Evolutionary conservation across 177 flowering plant species (phyloP).

Genomic region (Tripterygium wilfordii): DNA sequence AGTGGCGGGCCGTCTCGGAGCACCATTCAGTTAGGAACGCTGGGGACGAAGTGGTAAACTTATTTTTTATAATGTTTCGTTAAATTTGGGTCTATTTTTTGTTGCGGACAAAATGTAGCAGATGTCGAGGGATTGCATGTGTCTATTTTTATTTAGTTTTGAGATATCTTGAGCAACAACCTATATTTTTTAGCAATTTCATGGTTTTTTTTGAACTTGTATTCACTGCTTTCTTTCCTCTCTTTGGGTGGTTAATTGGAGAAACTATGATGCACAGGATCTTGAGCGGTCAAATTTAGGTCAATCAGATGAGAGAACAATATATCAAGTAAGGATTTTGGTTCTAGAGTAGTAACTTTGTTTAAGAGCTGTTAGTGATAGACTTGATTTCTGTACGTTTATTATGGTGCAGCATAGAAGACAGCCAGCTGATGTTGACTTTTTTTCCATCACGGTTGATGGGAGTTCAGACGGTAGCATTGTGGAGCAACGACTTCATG

Average conservation of each 20-base stretch:
- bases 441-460: slow-evolving; percentile 59
- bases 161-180: no score
- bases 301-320: slow-evolving; percentile 75
- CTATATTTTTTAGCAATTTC: no score
- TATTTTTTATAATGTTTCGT: no score
- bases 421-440: slow-evolving; percentile 57
- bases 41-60: slow-evolving; percentile 40
- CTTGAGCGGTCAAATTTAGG: slow-evolving; percentile 54
- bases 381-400: slow-evolving; percentile 20
- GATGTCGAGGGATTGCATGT: no score
- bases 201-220: no score
- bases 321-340: slow-evolving; percentile 63
- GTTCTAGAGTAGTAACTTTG: slow-evolving; percentile 1
- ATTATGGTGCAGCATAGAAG: slow-evolving; percentile 76
- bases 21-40: slow-evolving; percentile 39
- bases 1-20: slow-evolving; percentile 81
- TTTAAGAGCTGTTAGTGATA: slow-evolving; percentile 5
- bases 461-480: slow-evolving; percentile 41
- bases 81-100: no score
- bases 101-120: no score
- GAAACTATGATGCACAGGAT: slow-evolving; percentile 35
- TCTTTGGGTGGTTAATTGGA: background rate
- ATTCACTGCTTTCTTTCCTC: no score
- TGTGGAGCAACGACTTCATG: slow-evolving; percentile 67
- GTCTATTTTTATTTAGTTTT: no score